These are phyloP conservation scores for Aspergillus chevalieri DNA, from an alignment of 2,329 filamentous ascomycete species.

Conservation along the genomic window DNA sequence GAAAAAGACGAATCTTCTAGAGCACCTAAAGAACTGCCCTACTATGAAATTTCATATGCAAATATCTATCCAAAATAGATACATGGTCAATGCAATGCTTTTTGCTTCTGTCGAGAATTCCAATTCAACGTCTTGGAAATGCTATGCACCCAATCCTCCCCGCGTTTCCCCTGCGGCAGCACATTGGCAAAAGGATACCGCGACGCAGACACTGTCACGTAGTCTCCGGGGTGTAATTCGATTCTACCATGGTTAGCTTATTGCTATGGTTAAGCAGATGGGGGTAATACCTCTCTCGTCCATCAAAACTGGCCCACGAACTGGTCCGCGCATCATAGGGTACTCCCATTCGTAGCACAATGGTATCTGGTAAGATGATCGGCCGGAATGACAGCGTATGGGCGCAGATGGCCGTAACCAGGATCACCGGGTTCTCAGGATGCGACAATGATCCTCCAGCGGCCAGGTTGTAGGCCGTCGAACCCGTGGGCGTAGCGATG, in stretches of 20 bases:
- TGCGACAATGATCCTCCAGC: constrained; percentile 94
- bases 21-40: constrained; percentile 7
- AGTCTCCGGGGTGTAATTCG: constrained; percentile 45
- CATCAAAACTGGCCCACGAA: constrained; percentile 98
- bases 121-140: constrained; percentile 47
- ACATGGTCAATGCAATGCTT: constrained; percentile 26
- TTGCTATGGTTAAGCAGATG: not conserved
- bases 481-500: constrained; percentile 89
- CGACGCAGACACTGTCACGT: constrained; percentile 48
- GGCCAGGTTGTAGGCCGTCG: constrained; percentile 90
- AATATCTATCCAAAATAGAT: constrained; percentile 5
- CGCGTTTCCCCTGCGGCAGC: constrained; percentile 37
- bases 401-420: constrained; percentile 88
- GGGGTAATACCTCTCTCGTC: constrained; percentile 61
- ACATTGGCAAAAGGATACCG: constrained; percentile 49
- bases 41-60: constrained; percentile 1
- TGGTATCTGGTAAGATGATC: constrained; percentile 94
- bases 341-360: constrained; percentile 87
- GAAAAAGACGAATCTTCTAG: constrained; percentile 24
- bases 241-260: constrained; percentile 25
- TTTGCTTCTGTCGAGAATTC: constrained; percentile 45
- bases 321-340: constrained; percentile 84
- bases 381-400: constrained; percentile 92
- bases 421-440: constrained; percentile 92
- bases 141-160: constrained; percentile 47